Evolutionary conservation across 208 protist genomes (phyloP), one percentile per base, ranked within the genome.

Genomic region (Wallacemonas sp.): DNA sequence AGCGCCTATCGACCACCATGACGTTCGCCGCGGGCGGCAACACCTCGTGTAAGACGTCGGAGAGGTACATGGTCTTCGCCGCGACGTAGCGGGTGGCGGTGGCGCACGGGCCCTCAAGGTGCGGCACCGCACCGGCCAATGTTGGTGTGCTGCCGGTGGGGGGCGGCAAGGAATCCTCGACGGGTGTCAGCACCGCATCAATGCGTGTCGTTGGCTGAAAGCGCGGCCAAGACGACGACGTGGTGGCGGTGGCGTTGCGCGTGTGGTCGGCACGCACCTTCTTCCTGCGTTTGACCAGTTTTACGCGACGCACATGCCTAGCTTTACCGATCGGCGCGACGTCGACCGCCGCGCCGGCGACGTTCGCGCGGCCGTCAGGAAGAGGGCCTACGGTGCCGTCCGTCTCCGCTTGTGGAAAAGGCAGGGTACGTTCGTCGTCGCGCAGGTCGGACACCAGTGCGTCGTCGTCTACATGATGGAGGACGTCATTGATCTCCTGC

Each of bases 31-130:
- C 50, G 13, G 50, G n/a, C 13, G 50, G 50, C 10, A 57, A 3
- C 24, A 57, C 5, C n/a, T 6, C 2, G 50, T 38, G 50, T 32
- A 57, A 32, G 30, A 57, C 50, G 38, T 57, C 50, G 0, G 50
- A 57, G 13, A 57, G 22, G 50, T 57, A 37, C 30, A 37, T 32
- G 30, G 50, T 57, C 50, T 57, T 57, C 29, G 32, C 45, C 9
- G 24, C 45, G 5, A 17, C 17, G 45, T 33, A 53, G 1, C 17
- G 50, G 4, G 19, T 26, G 15, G 50, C 50, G 9, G 50, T 57
- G 13, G 50, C 13, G 24, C 50, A 57, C 6, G 26, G n/a, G n/a
- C 50, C 50, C 4, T 37, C 0, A 6, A 57, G 50, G 3, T 0
- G 50, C 12, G 50, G 50, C 46, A 54, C 1, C 42, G n/a, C n/a